Percentiles rank a stretch among this genome's conserved stretches.
phyloP scores from a whole-genome alignment of 495 filamentous ascomycete genomes.

The Aspergillus cavernicola region DNA sequence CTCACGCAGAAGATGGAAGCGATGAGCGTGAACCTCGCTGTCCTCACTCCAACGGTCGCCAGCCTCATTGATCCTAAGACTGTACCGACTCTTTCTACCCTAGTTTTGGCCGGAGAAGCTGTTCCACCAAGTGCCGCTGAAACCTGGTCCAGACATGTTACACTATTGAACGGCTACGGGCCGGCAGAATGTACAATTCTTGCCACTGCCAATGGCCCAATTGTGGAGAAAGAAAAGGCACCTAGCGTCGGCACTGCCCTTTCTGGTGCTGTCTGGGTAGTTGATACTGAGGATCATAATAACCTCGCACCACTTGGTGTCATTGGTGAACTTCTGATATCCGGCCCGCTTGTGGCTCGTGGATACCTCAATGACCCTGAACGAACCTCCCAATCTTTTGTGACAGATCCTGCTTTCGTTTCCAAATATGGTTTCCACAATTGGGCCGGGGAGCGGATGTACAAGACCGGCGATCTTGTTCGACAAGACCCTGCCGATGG shows the following conservation, averaged over 20 bases:
- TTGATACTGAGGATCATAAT: conserved; percentile 59
- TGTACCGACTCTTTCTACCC: conserved; percentile 9
- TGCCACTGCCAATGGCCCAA: conserved; percentile 2
- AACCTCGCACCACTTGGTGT: conserved; percentile 51
- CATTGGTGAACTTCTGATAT: conserved; percentile 70
- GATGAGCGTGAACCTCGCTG: conserved; percentile 5
- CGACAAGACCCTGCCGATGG: conserved; percentile 26
- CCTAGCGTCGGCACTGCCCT: conserved; percentile 6
- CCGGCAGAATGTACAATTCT: conserved; percentile 14
- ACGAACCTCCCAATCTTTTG: conserved; percentile 39
- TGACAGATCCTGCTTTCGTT: conserved; percentile 49
- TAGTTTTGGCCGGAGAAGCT: conserved; percentile 15
- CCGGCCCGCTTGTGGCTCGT: conserved; percentile 65
- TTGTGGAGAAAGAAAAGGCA: not conserved
- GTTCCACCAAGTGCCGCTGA: conserved; percentile 4
- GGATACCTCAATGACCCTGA: conserved; percentile 63
- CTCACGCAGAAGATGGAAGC: conserved; percentile 3
- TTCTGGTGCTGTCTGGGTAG: conserved; percentile 39
- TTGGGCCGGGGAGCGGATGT: conserved; percentile 13
- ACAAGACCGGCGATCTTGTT: conserved; percentile 33
- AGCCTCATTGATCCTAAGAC: not conserved
- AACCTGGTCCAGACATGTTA: conserved; percentile 9
- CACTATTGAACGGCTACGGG: conserved; percentile 15
- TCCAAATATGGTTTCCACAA: conserved; percentile 36
- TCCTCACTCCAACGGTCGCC: conserved; percentile 13